Evolutionary conservation across 176 grass and related monocot species (phyloP), one percentile per base, ranked within the genome.

Genomic region (Miscanthus lutarioriparius): DNA sequence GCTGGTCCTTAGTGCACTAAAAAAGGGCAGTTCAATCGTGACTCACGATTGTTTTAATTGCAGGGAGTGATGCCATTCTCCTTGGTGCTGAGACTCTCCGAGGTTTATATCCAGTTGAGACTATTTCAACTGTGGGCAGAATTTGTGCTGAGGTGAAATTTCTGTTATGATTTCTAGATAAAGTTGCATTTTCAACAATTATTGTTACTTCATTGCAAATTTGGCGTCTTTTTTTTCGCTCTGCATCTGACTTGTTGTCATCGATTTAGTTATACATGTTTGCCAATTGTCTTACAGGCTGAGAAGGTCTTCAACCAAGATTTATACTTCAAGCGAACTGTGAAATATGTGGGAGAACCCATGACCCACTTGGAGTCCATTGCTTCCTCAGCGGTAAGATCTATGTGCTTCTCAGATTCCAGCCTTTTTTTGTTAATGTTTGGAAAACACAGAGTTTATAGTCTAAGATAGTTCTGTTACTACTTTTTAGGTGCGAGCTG

Each of bases 251-350:
- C 75, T 69, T 76, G 51, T 69, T 76, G 51, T 44, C 38, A 66
- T 72, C 23, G 75, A 64, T 72, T 80, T 66, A 43, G n/a, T 72
- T 14, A 75, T 67, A 72, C 59, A 61, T 72, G 25, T 78, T 38
- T 2, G 8, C 9, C 67, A 30, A 49, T 70, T 44, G 11, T 62
- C 87, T 86, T 73, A 79, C 72, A 99, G 97, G 91, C 93, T 58
- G 97, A 99, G 89, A 99, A 99, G 88, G 97, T 96, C 49, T 99
- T 96, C 85, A 99, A 99, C 86, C 97, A 99, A 79, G 97, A 96
- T 88, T 78, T 94, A 51, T 99, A 96, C 83, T 99, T 91, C 75
- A 99, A 99, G 83, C 86, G 81, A 68, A 87, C 93, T 26, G 97
- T 96, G 68, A 99, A 94, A 81, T 89, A 91, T 84, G 93, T 99